These are phyloP conservation scores for Ajuga chamaepitys DNA, from an alignment of 257 asterid species.

Conservation along the genomic window DNA sequence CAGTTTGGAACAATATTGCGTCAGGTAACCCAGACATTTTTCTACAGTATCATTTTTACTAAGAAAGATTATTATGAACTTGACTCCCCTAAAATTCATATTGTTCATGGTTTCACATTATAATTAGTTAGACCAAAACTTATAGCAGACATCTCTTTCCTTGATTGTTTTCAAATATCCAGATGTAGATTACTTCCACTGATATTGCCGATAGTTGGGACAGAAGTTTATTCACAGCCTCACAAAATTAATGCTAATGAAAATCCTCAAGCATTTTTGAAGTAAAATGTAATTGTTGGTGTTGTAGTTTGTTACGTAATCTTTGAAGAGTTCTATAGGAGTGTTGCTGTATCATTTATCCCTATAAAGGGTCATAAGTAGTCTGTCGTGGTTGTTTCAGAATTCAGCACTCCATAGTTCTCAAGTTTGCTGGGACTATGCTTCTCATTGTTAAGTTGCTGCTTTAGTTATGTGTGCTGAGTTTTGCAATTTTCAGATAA, in stretches of 20 bases:
- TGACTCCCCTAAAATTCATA: too few species aligned
- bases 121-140: neutral
- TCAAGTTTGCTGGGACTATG: neutral
- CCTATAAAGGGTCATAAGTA: neutral
- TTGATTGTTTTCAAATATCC: neutral
- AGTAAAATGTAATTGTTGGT: neutral
- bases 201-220: neutral
- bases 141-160: neutral
- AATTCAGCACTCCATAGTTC: neutral
- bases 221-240: neutral
- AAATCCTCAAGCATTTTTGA: neutral
- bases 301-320: neutral
- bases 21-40: conserved; percentile 33
- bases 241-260: neutral
- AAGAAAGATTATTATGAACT: neutral
- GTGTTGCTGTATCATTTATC: neutral
- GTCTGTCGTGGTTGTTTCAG: neutral
- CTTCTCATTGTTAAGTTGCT: neutral
- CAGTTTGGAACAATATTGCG: conserved; percentile 58
- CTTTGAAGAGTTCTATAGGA: neutral
- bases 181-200: neutral
- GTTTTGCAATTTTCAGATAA: conserved; percentile 45
- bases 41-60: neutral
- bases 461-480: neutral
- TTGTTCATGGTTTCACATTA: neutral